These are phyloP conservation scores for Pseudogymnoascus sp. DNA, from an alignment of 2,329 filamentous ascomycete genomes.

Conservation along the genomic window DNA sequence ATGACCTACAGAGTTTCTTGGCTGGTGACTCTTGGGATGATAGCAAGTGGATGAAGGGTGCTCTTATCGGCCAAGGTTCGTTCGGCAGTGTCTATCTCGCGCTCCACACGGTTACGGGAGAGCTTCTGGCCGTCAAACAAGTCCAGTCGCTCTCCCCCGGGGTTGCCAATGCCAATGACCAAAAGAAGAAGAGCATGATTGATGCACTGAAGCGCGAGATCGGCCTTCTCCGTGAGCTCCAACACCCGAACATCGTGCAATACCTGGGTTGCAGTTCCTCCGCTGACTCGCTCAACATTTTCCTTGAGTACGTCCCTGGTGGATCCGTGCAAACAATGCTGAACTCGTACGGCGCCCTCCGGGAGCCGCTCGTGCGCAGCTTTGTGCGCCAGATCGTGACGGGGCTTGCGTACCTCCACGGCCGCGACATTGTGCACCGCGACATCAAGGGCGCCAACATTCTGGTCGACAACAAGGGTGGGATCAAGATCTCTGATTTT, in stretches of 20 bases:
- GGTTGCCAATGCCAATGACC: slow-evolving; percentile 70
- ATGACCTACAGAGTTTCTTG: slow-evolving; percentile 82
- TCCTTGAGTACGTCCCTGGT: slow-evolving; percentile 96
- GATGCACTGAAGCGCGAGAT: slow-evolving; percentile 96
- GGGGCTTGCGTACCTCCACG: slow-evolving; percentile 87
- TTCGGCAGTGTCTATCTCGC: slow-evolving; percentile 95
- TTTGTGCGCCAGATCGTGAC: slow-evolving; percentile 94
- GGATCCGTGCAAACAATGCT: slow-evolving; percentile 98
- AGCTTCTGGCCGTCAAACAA: slow-evolving; percentile 97
- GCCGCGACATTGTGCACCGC: slow-evolving; percentile 90
- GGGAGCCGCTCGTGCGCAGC: slow-evolving; percentile 86
- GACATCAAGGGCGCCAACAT: slow-evolving; percentile 99
- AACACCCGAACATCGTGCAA: slow-evolving; percentile 95
- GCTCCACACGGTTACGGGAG: slow-evolving; percentile 88
- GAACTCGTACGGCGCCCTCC: slow-evolving; percentile 91
- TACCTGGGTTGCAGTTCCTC: slow-evolving; percentile 94
- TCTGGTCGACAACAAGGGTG: slow-evolving; percentile 96
- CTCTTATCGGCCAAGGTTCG: slow-evolving; percentile 90
- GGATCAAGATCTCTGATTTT: slow-evolving; percentile 98
- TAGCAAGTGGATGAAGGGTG: slow-evolving; percentile 99
- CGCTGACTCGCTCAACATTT: slow-evolving; percentile 91
- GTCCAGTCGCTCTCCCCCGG: slow-evolving; percentile 79
- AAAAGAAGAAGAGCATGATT: slow-evolving; percentile 96
- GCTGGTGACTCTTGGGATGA: slow-evolving; percentile 91
- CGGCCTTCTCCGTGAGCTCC: slow-evolving; percentile 81